phyloP scores from a whole-genome alignment of 2,329 filamentous ascomycete species.

The Colletotrichum gigasporum region DNA sequence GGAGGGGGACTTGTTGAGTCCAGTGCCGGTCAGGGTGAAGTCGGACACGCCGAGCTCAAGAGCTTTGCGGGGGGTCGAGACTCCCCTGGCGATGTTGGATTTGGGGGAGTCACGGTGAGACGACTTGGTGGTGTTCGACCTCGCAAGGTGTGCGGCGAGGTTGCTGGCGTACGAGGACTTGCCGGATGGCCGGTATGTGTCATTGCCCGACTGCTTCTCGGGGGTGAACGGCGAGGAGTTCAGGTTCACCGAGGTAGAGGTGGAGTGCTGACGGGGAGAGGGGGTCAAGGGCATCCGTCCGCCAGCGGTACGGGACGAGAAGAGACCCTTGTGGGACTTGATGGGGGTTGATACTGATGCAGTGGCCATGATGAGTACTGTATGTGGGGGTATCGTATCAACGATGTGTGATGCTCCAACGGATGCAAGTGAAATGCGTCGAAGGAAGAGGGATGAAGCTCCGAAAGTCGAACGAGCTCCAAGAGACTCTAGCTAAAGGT shows the following conservation, averaged over 20 bases:
- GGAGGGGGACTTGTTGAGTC: constrained; percentile 68
- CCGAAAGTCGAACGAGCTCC: constrained; percentile 61
- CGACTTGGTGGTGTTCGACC: constrained; percentile 69
- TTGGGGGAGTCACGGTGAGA: constrained; percentile 89
- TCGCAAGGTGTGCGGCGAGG: constrained; percentile 81
- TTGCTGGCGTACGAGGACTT: constrained; percentile 86
- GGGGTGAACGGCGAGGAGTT: constrained; percentile 83
- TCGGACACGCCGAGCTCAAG: constrained; percentile 93
- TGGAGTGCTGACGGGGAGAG: constrained; percentile 76
- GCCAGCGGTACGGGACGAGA: constrained; percentile 91
- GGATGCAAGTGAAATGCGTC: constrained; percentile 60
- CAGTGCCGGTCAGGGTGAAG: constrained; percentile 89
- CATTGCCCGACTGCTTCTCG: constrained; percentile 63
- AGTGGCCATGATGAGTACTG: constrained; percentile 75
- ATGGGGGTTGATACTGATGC: constrained; percentile 86
- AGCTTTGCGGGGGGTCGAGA: constrained; percentile 80
- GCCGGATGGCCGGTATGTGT: constrained; percentile 58
- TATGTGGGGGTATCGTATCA: constrained; percentile 44
- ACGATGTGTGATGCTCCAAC: constrained; percentile 49
- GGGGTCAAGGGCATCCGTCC: constrained; percentile 95
- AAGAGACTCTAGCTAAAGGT: constrained; percentile 69
- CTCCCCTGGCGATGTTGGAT: constrained; percentile 87
- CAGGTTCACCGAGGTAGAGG: constrained; percentile 59
- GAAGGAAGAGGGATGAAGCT: constrained; percentile 46
- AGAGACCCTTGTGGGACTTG: constrained; percentile 94